These are phyloP conservation scores for Tremella fuciformis DNA, from an alignment of 768 basidiomycete species.

Conservation along the genomic window DNA sequence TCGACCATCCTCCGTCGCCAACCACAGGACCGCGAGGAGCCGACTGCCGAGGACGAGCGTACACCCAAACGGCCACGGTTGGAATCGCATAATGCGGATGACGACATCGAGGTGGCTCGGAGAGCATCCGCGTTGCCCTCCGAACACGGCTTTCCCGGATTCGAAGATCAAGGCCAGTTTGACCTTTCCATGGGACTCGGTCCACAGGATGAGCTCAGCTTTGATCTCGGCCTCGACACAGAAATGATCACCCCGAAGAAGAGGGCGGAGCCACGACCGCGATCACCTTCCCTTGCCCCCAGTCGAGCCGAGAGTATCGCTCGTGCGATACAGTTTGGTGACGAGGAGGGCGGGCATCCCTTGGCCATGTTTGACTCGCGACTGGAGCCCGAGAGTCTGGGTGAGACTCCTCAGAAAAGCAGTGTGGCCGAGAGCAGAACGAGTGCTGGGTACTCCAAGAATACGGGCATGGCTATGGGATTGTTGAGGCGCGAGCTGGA, in stretches of 20 bases:
- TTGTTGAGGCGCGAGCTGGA: constrained; percentile 57
- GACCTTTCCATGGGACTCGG: constrained; percentile 42
- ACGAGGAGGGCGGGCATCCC: constrained; percentile 55
- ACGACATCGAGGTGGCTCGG: constrained; percentile 68
- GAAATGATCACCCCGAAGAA: constrained; percentile 13
- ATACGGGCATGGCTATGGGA: constrained; percentile 44
- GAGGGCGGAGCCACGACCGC: background rate
- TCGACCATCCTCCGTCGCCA: constrained; percentile 59
- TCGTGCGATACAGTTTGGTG: constrained; percentile 56
- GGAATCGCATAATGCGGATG: constrained; percentile 57
- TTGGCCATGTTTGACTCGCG: constrained; percentile 60
- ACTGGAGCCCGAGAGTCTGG: constrained; percentile 20
- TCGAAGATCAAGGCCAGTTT: constrained; percentile 59
- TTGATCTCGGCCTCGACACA: constrained; percentile 2
- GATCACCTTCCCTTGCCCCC: constrained; percentile 18
- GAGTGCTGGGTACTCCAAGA: constrained; percentile 34
- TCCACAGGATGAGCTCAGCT: constrained; percentile 11
- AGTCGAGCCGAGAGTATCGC: constrained; percentile 38
- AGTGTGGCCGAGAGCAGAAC: constrained; percentile 11
- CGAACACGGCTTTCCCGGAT: constrained; percentile 60
- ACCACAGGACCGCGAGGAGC: constrained; percentile 58
- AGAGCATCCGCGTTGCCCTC: constrained; percentile 65
- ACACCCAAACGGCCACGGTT: constrained; percentile 56
- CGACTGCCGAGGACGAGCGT: constrained; percentile 32
- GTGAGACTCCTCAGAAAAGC: constrained; percentile 35